These are phyloP conservation scores for Mycocentrospora acerina DNA, from an alignment of 2,329 filamentous ascomycete species.

Conservation along the genomic window DNA sequence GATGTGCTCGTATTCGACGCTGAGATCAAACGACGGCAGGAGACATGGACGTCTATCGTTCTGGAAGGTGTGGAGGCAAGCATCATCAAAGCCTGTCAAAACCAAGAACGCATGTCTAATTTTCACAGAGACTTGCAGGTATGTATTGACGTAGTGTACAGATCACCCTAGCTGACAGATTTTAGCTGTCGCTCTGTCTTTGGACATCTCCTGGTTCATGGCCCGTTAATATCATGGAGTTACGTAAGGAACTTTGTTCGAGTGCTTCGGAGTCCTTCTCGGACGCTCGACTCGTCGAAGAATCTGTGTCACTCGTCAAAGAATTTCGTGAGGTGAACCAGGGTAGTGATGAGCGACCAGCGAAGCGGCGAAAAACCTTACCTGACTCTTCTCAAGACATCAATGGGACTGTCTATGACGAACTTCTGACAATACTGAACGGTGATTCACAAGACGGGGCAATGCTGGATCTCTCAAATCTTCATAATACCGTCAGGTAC, in stretches of 20 bases:
- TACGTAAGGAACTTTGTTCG: conserved; percentile 25
- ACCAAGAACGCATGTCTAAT: conserved; percentile 13
- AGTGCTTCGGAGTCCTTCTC: conserved; percentile 21
- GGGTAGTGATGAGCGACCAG: conserved; percentile 24
- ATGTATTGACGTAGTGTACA: conserved; percentile 2
- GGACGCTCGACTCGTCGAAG: conserved; percentile 23
- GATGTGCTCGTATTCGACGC: background rate
- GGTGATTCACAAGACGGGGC: conserved; percentile 25
- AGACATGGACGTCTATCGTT: conserved; percentile 7
- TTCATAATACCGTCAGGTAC: conserved; percentile 31
- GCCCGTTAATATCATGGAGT: conserved; percentile 22
- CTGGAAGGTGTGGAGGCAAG: conserved; percentile 17
- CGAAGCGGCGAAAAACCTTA: conserved; percentile 30
- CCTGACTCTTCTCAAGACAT: conserved; percentile 15
- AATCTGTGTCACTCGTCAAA: conserved; percentile 15
- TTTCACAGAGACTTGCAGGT: conserved; percentile 38
- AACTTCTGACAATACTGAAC: conserved; percentile 24
- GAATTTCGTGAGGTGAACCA: conserved; percentile 20
- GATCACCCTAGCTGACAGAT: conserved; percentile 6
- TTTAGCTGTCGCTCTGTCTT: conserved; percentile 35
- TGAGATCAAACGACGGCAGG: conserved; percentile 1
- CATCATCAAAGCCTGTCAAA: conserved; percentile 21
- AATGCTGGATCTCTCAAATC: conserved; percentile 18
- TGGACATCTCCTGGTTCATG: conserved; percentile 33
- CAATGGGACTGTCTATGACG: conserved; percentile 16